Conservation (phyloP, 176 grass and related monocot genomes). For the Phragmites australis region DNA sequence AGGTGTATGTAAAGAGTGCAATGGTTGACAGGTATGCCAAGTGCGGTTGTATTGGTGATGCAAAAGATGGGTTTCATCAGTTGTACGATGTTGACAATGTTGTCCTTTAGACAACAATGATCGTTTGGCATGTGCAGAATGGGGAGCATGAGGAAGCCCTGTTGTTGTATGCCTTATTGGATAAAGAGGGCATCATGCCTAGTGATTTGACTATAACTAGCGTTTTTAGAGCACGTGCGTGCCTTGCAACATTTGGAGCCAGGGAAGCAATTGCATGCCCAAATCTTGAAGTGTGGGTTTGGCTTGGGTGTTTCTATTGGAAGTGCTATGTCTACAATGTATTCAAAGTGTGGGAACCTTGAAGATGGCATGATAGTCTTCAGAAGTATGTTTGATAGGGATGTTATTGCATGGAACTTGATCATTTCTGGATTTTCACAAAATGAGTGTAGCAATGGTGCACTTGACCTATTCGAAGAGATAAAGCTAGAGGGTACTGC, state of each 20-base stretch:
- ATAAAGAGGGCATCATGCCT: conserved; percentile 60
- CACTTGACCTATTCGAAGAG: conserved; percentile 69
- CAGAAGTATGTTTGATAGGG: conserved; percentile 61
- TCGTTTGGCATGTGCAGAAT: conserved; percentile 72
- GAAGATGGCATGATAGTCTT: conserved; percentile 62
- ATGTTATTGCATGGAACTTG: conserved; percentile 77
- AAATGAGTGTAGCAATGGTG: conserved; percentile 61
- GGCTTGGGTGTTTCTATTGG: conserved; percentile 58
- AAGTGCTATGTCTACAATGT: conserved; percentile 78
- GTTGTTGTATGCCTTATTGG: conserved; percentile 57
- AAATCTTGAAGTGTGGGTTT: conserved; percentile 62
- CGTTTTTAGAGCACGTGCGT: conserved; percentile 59
- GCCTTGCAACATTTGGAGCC: conserved; percentile 61
- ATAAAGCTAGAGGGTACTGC: conserved; percentile 59
- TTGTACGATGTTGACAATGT: conserved; percentile 58
- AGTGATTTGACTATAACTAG: conserved; percentile 62
- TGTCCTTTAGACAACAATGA: conserved; percentile 70
- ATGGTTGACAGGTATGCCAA: conserved; percentile 78
- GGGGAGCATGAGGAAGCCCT: conserved; percentile 72
- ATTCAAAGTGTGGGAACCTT: conserved; percentile 70
- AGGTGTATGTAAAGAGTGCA: conserved; percentile 78
- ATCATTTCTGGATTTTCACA: conserved; percentile 84
- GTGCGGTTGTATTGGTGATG: conserved; percentile 60
- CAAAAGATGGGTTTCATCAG: conserved; percentile 62
- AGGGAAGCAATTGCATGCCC: conserved; percentile 68